These are phyloP conservation scores for Camellia oleifera DNA, from an alignment of 179 eudicot genomes.

Conservation along the genomic window DNA sequence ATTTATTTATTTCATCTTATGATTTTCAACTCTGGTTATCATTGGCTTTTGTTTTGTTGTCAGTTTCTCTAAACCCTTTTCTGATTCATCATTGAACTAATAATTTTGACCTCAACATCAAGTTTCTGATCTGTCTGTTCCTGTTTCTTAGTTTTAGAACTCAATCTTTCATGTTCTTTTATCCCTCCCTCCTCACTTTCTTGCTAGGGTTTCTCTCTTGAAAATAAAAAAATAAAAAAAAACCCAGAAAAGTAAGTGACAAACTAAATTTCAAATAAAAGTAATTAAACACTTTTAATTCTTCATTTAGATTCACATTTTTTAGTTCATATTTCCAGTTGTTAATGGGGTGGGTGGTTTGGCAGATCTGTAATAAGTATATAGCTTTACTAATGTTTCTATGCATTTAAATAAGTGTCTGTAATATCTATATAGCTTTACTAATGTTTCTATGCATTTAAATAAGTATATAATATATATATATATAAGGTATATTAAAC, in stretches of 20 bases:
- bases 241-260: background rate
- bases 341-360: background rate
- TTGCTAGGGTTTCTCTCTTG: conserved; percentile 8
- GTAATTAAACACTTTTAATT: background rate
- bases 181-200: background rate
- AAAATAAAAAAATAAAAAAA: background rate
- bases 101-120: background rate
- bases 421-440: background rate
- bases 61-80: background rate
- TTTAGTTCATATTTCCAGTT: background rate
- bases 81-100: conserved; percentile 3
- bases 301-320: background rate
- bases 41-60: background rate
- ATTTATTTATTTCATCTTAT: background rate
- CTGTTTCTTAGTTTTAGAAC: background rate
- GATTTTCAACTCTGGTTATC: conserved; percentile 14
- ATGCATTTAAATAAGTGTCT: background rate
- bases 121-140: background rate
- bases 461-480: background rate
- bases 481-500: background rate
- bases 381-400: background rate
- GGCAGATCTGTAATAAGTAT: background rate
- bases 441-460: background rate
- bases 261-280: background rate
- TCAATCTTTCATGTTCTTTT: background rate